Evolutionary conservation across 495 filamentous ascomycete species (phyloP).

Genomic region (Penicillium angulare): DNA sequence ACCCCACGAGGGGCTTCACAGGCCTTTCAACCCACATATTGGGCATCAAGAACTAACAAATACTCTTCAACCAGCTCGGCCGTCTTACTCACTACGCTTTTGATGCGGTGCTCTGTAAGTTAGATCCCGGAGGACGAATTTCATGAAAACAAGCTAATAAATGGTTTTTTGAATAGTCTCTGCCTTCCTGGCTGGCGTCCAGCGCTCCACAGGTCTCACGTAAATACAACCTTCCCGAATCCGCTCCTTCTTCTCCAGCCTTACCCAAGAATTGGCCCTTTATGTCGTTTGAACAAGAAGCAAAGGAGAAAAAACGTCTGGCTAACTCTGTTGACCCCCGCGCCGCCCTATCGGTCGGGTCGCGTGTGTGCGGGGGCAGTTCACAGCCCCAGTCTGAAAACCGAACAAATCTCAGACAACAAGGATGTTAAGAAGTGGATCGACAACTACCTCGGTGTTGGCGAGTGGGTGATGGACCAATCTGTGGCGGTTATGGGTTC

Average conservation of each 20-base stretch:
- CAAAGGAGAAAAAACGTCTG: neutral
- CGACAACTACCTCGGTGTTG: conserved; percentile 90
- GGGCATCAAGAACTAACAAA: neutral
- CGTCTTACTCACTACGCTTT: conserved; percentile 92
- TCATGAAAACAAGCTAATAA: conserved; percentile 20
- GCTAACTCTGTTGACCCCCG: conserved; percentile 36
- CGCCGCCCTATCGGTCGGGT: conserved; percentile 28
- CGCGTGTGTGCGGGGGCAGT: conserved; percentile 34
- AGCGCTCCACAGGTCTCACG: conserved; percentile 95
- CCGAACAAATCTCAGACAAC: conserved; percentile 80
- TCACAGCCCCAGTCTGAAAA: conserved; percentile 77
- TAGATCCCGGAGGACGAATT: neutral
- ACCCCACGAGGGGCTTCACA: neutral
- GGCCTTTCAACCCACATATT: neutral
- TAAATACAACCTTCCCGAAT: conserved; percentile 55
- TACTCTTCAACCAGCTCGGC: conserved; percentile 66
- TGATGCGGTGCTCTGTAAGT: conserved; percentile 87
- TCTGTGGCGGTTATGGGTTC: conserved; percentile 86
- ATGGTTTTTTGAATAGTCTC: conserved; percentile 60
- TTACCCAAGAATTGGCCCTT: too few relatives aligned
- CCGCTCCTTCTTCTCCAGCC: conserved; percentile 4
- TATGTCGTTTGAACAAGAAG: too few relatives aligned
- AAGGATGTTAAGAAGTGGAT: conserved; percentile 87
- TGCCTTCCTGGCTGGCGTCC: conserved; percentile 92
- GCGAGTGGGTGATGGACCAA: conserved; percentile 98